These are phyloP conservation scores for Ceratobasidium sp. DNA, from an alignment of 1,284 basidiomycete species.

Conservation along the genomic window DNA sequence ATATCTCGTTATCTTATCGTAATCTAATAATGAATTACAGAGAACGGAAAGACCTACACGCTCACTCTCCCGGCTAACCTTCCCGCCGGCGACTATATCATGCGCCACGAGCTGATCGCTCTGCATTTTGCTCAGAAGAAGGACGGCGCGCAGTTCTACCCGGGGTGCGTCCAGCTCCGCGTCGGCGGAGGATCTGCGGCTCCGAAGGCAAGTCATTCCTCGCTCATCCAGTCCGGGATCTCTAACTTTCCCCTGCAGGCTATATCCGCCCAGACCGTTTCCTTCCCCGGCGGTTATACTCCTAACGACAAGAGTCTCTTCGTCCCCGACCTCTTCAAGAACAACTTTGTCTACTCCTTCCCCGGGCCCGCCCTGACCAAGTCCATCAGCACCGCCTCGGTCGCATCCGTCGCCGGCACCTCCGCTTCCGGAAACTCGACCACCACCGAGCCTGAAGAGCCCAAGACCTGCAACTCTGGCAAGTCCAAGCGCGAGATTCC, in stretches of 20 bases:
- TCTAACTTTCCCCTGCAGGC: background rate
- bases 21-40: slow-evolving; percentile 48
- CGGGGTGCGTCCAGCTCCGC: slow-evolving; percentile 69
- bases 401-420: background rate
- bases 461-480: background rate
- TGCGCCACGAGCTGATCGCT: slow-evolving; percentile 78
- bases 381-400: slow-evolving; percentile 2
- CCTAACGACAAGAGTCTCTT: slow-evolving; percentile 43
- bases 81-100: slow-evolving; percentile 70
- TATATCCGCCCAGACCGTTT: slow-evolving; percentile 32
- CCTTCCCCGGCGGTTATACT: slow-evolving; percentile 48
- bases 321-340: slow-evolving; percentile 28
- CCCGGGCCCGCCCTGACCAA: slow-evolving; percentile 43
- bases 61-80: slow-evolving; percentile 67
- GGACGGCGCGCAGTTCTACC: slow-evolving; percentile 77
- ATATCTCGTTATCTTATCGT: slow-evolving; percentile 7
- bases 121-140: slow-evolving; percentile 65
- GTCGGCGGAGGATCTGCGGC: slow-evolving; percentile 58
- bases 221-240: background rate
- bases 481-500: slow-evolving; percentile 6
- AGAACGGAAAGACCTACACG: slow-evolving; percentile 55
- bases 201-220: slow-evolving; percentile 16
- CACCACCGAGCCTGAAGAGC: background rate
- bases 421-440: background rate
- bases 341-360: slow-evolving; percentile 42